Base-by-base conservation (phyloP, 306 rosid species). In the Amphicarpaea edgeworthii region DNA sequence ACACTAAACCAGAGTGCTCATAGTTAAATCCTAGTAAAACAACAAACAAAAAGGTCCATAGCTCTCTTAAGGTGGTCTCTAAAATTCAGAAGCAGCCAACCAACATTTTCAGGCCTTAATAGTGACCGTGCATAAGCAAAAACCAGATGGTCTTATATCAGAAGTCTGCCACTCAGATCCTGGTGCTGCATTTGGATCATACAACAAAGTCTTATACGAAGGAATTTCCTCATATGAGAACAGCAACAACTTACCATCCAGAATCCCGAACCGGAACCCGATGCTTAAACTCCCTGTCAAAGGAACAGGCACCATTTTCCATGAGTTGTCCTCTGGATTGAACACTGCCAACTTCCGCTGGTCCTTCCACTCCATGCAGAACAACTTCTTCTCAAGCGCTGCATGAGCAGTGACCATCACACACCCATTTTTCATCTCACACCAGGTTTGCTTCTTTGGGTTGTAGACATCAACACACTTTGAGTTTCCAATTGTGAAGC, bases 391-490 rank as follows among this genome's bases (percentile, higher is more conserved):
- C 49, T 77, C 96, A 5, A 95, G 64, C 43, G 89, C 93, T 61
- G 98, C 98, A 16, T 92, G 90, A 58, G 98, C 93, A 47, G 97
- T 95, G 77, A 95, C 98, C 99, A 95, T 95, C 20, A 95, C 97
- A 72, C 99, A 95, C 23, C 98, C 99, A 21, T 95, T 92, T 80
- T 95, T 95, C 93, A 89, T 92, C 91, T 95, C 92, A 37, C 87
- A 49, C 99, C 99, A 95, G 4, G 57, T 60, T 46, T 82, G 96
- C 71, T 47, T 85, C 87, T 89, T 83, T 0, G 97, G 89, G 77
- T 85, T 57, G 73, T 95, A 95, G 16, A 95, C 88, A 55, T 95
- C 99, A 47, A 95, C 93, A 41, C 53, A 95, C 90, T 87, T 95
- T 12, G 97, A 95, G 49, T 95, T 85, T 49, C 99, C 99, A 76